Percentiles rank a stretch among this genome's conserved stretches.
phyloP scores from a whole-genome alignment of 2,329 filamentous ascomycete genomes.

The Macrophomina pseudophaseolina region DNA sequence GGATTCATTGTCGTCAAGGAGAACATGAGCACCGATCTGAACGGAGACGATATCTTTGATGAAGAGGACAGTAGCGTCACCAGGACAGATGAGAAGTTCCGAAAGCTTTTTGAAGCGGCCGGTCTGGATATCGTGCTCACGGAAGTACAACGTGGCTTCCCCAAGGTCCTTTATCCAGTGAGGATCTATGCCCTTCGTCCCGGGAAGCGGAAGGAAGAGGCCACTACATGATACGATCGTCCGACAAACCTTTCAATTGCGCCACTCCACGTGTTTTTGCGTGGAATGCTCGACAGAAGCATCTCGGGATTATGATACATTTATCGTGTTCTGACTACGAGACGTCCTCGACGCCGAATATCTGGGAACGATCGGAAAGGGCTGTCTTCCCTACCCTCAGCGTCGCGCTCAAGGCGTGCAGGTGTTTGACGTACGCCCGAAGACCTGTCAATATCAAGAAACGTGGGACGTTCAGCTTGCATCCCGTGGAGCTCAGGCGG shows the following conservation, averaged over 20 bases:
- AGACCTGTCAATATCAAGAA: no score
- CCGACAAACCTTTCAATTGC: neutral
- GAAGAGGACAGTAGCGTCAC: conserved; percentile 78
- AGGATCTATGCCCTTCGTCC: conserved; percentile 77
- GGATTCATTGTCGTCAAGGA: conserved; percentile 78
- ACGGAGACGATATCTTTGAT: conserved; percentile 72
- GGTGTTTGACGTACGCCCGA: no score
- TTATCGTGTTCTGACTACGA: no score
- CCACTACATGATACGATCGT: neutral
- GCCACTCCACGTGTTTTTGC: neutral
- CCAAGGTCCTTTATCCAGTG: conserved; percentile 72
- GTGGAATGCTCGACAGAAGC: no score
- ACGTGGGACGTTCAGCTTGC: no score
- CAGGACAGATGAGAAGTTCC: conserved; percentile 74
- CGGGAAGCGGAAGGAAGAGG: neutral
- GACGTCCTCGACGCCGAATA: no score
- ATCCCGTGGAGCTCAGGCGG: no score
- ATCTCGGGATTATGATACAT: no score
- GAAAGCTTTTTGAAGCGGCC: conserved; percentile 69
- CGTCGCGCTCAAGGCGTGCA: no score
- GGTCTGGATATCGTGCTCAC: conserved; percentile 70
- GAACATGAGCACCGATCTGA: conserved; percentile 66
- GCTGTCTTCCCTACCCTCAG: no score
- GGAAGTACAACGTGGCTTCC: conserved; percentile 76
- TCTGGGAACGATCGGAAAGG: no score